A percentile compares a stretch with the other conserved stretches of the same genome.
Conservation (phyloP, 805 yeast species). For the Novakomyces olei region DNA sequence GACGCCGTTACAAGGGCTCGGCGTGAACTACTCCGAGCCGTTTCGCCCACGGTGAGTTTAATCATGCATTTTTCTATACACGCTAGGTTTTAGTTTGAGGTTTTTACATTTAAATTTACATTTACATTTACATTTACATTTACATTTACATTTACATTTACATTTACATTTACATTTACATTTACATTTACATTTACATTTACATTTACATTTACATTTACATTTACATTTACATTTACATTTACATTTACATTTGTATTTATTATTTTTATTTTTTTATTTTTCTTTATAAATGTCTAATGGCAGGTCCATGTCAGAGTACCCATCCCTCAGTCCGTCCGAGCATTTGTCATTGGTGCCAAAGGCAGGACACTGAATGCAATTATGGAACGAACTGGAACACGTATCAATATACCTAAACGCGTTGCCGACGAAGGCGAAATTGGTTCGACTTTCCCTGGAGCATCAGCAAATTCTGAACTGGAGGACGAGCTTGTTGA, state of each 20-base stretch:
- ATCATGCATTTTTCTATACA: background rate
- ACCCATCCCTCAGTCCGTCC: conserved; percentile 50
- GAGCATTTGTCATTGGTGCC: conserved; percentile 67
- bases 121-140: too few relatives aligned
- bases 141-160: too few relatives aligned
- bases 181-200: too few relatives aligned
- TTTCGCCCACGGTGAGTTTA: conserved; percentile 48
- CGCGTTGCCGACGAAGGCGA: conserved; percentile 17
- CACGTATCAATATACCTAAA: conserved; percentile 45
- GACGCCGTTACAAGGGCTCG: conserved; percentile 46
- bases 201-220: too few relatives aligned
- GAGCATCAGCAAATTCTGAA: background rate
- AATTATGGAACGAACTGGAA: conserved; percentile 43
- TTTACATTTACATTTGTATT: too few relatives aligned
- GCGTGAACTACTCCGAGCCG: conserved; percentile 48
- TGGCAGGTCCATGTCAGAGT: conserved; percentile 23
- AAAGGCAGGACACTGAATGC: conserved; percentile 68
- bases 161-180: too few relatives aligned
- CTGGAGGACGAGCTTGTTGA: conserved; percentile 34
- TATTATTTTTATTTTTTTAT: background rate
- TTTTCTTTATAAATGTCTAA: too few relatives aligned
- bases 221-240: too few relatives aligned
- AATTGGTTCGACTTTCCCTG: conserved; percentile 18
- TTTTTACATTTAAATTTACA: too few relatives aligned
- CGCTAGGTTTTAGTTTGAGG: background rate